Evolutionary conservation across 129 eudicot genomes (phyloP), one percentile per base, ranked within the genome.

Genomic region (Calendula officinalis): DNA sequence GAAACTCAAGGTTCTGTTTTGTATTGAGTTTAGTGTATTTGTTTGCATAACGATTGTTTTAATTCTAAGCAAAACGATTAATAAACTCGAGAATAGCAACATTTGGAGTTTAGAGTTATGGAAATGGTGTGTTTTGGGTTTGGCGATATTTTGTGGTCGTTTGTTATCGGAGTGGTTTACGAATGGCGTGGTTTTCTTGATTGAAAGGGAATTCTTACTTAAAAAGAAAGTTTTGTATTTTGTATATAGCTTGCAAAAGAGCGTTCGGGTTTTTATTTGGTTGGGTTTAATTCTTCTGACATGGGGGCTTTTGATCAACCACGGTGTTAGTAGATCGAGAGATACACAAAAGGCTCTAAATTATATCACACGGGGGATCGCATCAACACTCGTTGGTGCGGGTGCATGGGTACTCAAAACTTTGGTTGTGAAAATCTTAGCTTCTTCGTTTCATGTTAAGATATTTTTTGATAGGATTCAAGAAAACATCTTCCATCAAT

Each of bases 391-490:
- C 2, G 82, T 85, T 32, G 96, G 96, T 37, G 78, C 96, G 3
- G 83, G 72, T 16, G 57, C 88, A 64, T 92, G 98, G 98, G 56
- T 83, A 63, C 42, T 83, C 5, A 88, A 88, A 75, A 85, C 88
- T 32, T 51, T 87, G 2, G 40, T 87, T n/a, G 75, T 91, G 2
- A 87, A 87, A 72, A 1, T 80, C 0, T 66, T 85, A 41, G 95
- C 96, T 64, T 73, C 94, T 7, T 51, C 74, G 30, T 88, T 88
- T 70, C 95, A 88, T 54, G 95, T 83, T 14, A 75, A 72, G 36
- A 64, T 80, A 43, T 88, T 83, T 76, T 92, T 88, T 32, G 98
- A 88, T 37, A 82, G 91, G 68, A 92, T 92, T 68, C 98, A 88
- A 73, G 95, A 88, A 62, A 74, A 85, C 9, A 68, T 92, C 5